These are phyloP conservation scores for Trichoderma oligosporum DNA, from an alignment of 2,329 filamentous ascomycete genomes.

Conservation along the genomic window DNA sequence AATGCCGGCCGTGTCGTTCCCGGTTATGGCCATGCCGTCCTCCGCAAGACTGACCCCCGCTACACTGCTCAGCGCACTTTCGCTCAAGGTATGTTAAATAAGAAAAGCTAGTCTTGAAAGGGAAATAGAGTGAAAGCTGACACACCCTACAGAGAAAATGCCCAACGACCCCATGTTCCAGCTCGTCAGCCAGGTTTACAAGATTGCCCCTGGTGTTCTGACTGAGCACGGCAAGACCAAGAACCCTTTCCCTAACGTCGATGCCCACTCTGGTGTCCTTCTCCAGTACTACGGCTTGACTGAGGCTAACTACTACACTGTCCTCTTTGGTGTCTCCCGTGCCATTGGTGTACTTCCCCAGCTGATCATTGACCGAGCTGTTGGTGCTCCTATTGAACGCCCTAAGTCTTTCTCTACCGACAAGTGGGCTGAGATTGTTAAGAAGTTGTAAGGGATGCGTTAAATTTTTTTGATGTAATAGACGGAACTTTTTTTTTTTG, in stretches of 20 bases:
- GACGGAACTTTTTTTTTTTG: slow-evolving; percentile 13
- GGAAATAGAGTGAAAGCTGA: slow-evolving; percentile 27
- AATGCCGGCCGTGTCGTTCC: slow-evolving; percentile 95
- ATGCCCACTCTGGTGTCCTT: slow-evolving; percentile 97
- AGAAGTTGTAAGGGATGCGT: slow-evolving; percentile 79
- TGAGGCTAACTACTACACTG: slow-evolving; percentile 99
- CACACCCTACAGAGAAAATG: slow-evolving; percentile 62
- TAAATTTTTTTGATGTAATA: slow-evolving; percentile 1
- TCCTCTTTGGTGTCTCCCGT: slow-evolving; percentile 97
- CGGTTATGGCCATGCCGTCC: slow-evolving; percentile 96
- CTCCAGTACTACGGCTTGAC: slow-evolving; percentile 99
- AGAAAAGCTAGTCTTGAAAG: background rate
- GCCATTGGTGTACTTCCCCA: slow-evolving; percentile 98
- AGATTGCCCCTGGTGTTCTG: slow-evolving; percentile 95
- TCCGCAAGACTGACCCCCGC: slow-evolving; percentile 98
- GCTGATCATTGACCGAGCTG: slow-evolving; percentile 98
- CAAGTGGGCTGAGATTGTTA: slow-evolving; percentile 90
- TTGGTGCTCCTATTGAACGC: slow-evolving; percentile 94
- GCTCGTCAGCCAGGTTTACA: slow-evolving; percentile 99
- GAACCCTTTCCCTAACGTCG: slow-evolving; percentile 99
- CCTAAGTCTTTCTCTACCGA: slow-evolving; percentile 99
- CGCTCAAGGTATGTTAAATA: slow-evolving; percentile 56
- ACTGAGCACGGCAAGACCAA: slow-evolving; percentile 99
- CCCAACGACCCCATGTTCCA: slow-evolving; percentile 99
- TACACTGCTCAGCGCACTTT: slow-evolving; percentile 99